Evolutionary conservation across 2,329 filamentous ascomycete species (phyloP), one percentile per base, ranked within the genome.

Genomic region (Ambrosiella cleistominuta): DNA sequence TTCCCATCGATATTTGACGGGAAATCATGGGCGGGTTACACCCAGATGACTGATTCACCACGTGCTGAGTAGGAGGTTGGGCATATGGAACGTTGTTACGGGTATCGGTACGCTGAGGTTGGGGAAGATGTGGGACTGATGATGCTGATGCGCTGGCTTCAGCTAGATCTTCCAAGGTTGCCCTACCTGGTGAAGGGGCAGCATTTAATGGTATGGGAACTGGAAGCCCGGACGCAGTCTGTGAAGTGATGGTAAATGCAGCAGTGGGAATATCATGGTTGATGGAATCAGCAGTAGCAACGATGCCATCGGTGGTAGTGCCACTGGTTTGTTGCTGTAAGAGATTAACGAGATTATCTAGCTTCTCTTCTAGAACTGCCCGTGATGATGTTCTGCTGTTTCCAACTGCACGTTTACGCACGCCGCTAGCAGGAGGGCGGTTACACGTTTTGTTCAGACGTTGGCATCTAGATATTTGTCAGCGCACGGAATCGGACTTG

Each of bases 391-490:
- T 51, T 15, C 57, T 27, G 19, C 57, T 13, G n/a, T 52, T 19
- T 13, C 50, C 54, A 8, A 53, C 52, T 3, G 57, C 57, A 12
- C 60, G 60, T 45, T 57, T 57, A 11, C 15, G 60, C 8, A 27
- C 60, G 45, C 12, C 56, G 27, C 57, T 58, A 40, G 56, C 53
- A 38, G 56, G 56, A 12, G 59, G 59, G 11, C 59, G 69, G 15
- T 66, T 65, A 61, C 73, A 74, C 52, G 70, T 65, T 61, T 70
- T 71, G 19, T 67, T 67, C 1, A 75, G 64, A 4, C 72, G 70
- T 53, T 69, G 64, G 50, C 73, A 75, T 58, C 64, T 65, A 36
- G 37, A 27, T 17, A 13, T n/a, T 37, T 7, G 45, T 17, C 56
- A 17, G 45, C 54, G 6, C 36, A 27, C 38, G 19, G 27, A n/a